These are phyloP conservation scores for Mortierella sp. DNA, from an alignment of 371 early-diverging fungal species.

Conservation along the genomic window DNA sequence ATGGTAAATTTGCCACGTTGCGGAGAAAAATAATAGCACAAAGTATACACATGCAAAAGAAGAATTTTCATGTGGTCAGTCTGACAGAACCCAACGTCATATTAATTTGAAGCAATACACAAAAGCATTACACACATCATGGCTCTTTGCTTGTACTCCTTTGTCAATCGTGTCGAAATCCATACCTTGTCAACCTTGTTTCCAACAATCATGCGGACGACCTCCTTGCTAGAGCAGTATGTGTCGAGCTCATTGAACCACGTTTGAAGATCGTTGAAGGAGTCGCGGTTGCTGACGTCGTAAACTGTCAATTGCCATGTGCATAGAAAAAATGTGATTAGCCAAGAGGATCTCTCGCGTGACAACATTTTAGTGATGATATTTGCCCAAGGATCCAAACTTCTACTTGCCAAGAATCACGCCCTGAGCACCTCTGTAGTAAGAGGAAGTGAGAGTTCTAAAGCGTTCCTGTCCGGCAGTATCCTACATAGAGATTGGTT, in stretches of 20 bases:
- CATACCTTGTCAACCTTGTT: constrained; percentile 96
- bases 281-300: constrained; percentile 94
- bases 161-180: neutral
- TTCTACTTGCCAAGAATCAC: constrained; percentile 87
- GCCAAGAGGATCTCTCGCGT: neutral
- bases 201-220: constrained; percentile 97
- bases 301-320: constrained; percentile 74
- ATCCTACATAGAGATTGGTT: constrained; percentile 89
- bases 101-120: too few species aligned
- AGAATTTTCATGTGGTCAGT: constrained; percentile 15
- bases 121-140: neutral
- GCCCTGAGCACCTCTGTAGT: constrained; percentile 99
- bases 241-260: constrained; percentile 97
- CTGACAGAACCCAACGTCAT: constrained; percentile 33
- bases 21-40: neutral
- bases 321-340: neutral
- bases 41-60: neutral
- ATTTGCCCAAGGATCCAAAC: constrained; percentile 5
- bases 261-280: constrained; percentile 91
- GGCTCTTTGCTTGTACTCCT: too few species aligned
- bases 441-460: constrained; percentile 98
- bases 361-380: neutral
- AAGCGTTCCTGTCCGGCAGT: constrained; percentile 99
- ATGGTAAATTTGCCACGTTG: constrained; percentile 1
- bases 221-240: constrained; percentile 87